A percentile compares a stretch with the other conserved stretches of the same genome.
Evolutionary conservation across 495 filamentous ascomycete genomes (phyloP).

Genomic region (Xylona heveae): DNA sequence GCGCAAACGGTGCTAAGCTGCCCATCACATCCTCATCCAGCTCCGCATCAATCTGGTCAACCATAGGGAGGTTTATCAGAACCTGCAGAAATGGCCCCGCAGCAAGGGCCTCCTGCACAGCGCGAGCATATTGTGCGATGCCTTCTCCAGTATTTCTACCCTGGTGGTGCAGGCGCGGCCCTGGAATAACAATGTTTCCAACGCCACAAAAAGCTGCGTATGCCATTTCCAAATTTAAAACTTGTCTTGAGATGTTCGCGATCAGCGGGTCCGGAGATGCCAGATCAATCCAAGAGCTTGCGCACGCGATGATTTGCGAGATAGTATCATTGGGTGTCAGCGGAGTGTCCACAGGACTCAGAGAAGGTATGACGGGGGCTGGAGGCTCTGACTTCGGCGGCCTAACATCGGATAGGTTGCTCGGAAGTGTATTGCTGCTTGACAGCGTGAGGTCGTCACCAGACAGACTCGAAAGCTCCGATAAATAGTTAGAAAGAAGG

Average conservation of each 20-base stretch:
- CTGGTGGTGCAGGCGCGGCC: slow-evolving; percentile 37
- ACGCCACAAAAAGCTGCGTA: slow-evolving; percentile 92
- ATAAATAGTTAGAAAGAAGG: slow-evolving; percentile 35
- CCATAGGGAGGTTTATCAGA: slow-evolving; percentile 65
- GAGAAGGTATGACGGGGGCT: slow-evolving; percentile 41
- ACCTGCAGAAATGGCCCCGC: slow-evolving; percentile 57
- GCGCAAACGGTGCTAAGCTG: slow-evolving; percentile 34
- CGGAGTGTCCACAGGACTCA: slow-evolving; percentile 51
- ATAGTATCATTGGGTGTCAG: slow-evolving; percentile 52
- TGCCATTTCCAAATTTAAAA: slow-evolving; percentile 71
- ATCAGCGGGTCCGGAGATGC: slow-evolving; percentile 65
- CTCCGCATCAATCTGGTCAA: slow-evolving; percentile 30
- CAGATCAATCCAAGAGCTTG: slow-evolving; percentile 78
- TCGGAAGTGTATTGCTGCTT: too few species aligned
- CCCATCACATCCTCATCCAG: slow-evolving; percentile 27
- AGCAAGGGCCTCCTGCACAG: slow-evolving; percentile 58
- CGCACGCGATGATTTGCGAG: slow-evolving; percentile 46
- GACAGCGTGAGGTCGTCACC: slow-evolving; percentile 18
- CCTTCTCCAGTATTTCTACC: slow-evolving; percentile 22
- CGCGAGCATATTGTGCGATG: slow-evolving; percentile 54
- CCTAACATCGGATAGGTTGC: too few species aligned
- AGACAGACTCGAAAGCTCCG: slow-evolving; percentile 10
- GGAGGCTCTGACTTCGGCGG: too few species aligned
- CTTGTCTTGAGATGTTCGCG: slow-evolving; percentile 65
- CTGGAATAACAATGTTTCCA: slow-evolving; percentile 59